A percentile compares a stretch with the other conserved stretches of the same genome.
Conservation (phyloP, 768 basidiomycete genomes). For the Lenzites betulinus region DNA sequence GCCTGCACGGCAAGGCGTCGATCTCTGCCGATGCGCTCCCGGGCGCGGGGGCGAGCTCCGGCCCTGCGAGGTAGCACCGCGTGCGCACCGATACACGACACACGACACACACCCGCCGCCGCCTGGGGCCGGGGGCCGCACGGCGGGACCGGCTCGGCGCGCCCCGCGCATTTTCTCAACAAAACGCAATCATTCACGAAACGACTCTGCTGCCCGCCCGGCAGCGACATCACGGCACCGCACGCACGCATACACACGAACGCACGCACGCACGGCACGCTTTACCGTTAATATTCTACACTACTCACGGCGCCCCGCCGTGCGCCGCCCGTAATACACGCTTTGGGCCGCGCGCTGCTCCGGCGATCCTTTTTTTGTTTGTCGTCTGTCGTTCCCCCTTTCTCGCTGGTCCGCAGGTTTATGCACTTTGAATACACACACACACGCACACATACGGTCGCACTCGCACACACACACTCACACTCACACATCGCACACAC, state of each 20-base stretch:
- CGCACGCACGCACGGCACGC: slow-evolving; percentile 24
- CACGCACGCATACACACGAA: slow-evolving; percentile 28
- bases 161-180: neutral
- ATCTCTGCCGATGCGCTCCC: slow-evolving; percentile 12
- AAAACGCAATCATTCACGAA: slow-evolving; percentile 21
- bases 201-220: slow-evolving; percentile 11
- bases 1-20: slow-evolving; percentile 18
- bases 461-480: neutral
- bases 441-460: neutral
- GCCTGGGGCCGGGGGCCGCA: no score
- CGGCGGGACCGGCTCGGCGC: no score
- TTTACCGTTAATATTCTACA: slow-evolving; percentile 19
- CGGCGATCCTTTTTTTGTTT: slow-evolving; percentile 1
- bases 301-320: slow-evolving; percentile 22
- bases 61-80: no score
- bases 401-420: neutral
- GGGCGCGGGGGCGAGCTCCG: no score
- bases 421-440: neutral
- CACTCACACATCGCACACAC: no score
- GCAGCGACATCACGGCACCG: slow-evolving; percentile 26
- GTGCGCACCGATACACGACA: no score
- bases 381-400: neutral
- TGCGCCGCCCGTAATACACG: slow-evolving; percentile 19
- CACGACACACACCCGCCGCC: no score
- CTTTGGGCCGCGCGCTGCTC: slow-evolving; percentile 13